These are phyloP conservation scores for Mycena polygramma DNA, from an alignment of 768 basidiomycete genomes.

Conservation along the genomic window DNA sequence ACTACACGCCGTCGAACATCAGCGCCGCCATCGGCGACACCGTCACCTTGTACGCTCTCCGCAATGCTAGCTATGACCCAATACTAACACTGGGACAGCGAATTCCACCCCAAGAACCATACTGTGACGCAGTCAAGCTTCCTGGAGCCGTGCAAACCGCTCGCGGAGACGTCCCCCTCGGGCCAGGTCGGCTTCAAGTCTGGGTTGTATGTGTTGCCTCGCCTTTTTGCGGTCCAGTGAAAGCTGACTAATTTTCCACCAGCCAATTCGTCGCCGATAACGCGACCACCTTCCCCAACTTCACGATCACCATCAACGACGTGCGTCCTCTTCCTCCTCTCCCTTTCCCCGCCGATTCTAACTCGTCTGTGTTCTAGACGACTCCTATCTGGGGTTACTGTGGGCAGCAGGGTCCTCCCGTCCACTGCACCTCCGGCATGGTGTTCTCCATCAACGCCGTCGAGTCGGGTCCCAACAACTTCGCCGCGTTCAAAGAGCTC, in stretches of 20 bases:
- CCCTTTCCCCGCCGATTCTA: background rate
- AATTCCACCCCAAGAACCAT: conserved; percentile 47
- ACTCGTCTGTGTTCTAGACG: conserved; percentile 23
- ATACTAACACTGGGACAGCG: conserved; percentile 10
- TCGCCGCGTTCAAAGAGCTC: conserved; percentile 51
- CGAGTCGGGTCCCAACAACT: conserved; percentile 46
- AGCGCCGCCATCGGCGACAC: conserved; percentile 40
- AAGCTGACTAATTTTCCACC: conserved; percentile 38
- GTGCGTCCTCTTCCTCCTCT: conserved; percentile 29
- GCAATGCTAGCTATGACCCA: background rate
- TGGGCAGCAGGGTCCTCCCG: conserved; percentile 47
- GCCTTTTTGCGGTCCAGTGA: background rate
- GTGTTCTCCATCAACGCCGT: conserved; percentile 61
- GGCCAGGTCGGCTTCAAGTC: conserved; percentile 45
- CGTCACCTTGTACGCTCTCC: conserved; percentile 35
- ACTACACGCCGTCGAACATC: conserved; percentile 38
- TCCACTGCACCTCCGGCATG: conserved; percentile 57
- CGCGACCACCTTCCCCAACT: conserved; percentile 54
- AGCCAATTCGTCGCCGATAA: conserved; percentile 44
- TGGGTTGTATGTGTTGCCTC: conserved; percentile 42
- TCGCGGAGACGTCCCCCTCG: conserved; percentile 34
- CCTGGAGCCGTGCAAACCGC: conserved; percentile 42
- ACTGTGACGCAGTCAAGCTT: conserved; percentile 50
- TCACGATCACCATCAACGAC: conserved; percentile 59
- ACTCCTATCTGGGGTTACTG: conserved; percentile 59